These are phyloP conservation scores for Penicillium verrucosum DNA, from an alignment of 2,329 filamentous ascomycete species.

Conservation along the genomic window DNA sequence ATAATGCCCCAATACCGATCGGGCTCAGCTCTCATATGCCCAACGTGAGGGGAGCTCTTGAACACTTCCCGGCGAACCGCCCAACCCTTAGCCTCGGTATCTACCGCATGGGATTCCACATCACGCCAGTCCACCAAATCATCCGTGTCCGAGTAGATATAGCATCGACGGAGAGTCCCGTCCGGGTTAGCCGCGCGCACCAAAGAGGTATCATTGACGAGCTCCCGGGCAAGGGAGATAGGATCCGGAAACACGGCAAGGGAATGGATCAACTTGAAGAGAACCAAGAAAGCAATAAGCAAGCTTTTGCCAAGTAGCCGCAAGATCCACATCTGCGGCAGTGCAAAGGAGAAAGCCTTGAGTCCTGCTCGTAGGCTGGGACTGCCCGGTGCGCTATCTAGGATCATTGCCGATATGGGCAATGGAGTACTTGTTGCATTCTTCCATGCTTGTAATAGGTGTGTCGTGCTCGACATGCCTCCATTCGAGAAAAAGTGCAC, in stretches of 20 bases:
- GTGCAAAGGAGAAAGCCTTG: slow-evolving; percentile 36
- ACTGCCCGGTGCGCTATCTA: slow-evolving; percentile 48
- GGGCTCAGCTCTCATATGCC: slow-evolving; percentile 39
- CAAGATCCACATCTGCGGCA: slow-evolving; percentile 33
- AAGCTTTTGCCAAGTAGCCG: slow-evolving; percentile 27
- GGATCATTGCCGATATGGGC: slow-evolving; percentile 41
- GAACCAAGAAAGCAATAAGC: slow-evolving; percentile 25
- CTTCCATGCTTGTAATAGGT: slow-evolving; percentile 41
- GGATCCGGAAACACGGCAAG: slow-evolving; percentile 24
- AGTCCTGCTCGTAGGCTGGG: slow-evolving; percentile 25
- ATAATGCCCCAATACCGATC: slow-evolving; percentile 42
- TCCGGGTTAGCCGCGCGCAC: slow-evolving; percentile 12
- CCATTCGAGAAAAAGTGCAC: slow-evolving; percentile 53
- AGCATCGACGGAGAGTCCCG: slow-evolving; percentile 28
- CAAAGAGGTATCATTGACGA: slow-evolving; percentile 33
- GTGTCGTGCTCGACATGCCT: slow-evolving; percentile 40
- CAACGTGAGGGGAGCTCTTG: slow-evolving; percentile 38
- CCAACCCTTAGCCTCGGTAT: slow-evolving; percentile 33
- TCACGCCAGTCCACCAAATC: slow-evolving; percentile 36
- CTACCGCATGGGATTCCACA: slow-evolving; percentile 37
- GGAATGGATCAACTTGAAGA: slow-evolving; percentile 17
- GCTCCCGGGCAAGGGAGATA: slow-evolving; percentile 26
- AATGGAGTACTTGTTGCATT: slow-evolving; percentile 32
- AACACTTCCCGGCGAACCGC: slow-evolving; percentile 38
- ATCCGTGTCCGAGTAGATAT: slow-evolving; percentile 42